Conservation (phyloP, 1,284 basidiomycete genomes). For the Fomitopsis pinicola region DNA sequence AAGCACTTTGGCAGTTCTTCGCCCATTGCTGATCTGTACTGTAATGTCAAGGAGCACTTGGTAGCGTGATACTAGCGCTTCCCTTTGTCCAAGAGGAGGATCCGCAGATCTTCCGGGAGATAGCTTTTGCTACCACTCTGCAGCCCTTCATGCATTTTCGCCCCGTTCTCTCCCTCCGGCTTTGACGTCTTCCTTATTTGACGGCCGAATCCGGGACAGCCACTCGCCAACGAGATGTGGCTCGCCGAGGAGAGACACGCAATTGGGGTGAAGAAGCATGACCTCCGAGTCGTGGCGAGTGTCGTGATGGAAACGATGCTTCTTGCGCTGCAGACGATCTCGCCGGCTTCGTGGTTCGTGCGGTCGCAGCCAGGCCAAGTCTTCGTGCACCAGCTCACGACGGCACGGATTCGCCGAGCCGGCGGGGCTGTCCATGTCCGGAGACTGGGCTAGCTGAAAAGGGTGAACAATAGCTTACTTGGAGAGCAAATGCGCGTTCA, state of each 20-base stretch:
- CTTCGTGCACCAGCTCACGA: constrained; percentile 27
- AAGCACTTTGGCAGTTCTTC: constrained; percentile 50
- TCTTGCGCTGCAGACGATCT: constrained; percentile 37
- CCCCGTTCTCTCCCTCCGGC: constrained; percentile 48
- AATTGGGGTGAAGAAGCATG: constrained; percentile 31
- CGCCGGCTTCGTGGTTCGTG: constrained; percentile 53
- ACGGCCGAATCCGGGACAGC: constrained; percentile 20
- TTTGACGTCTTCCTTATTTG: constrained; percentile 42
- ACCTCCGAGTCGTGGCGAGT: constrained; percentile 34
- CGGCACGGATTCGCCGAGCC: constrained; percentile 32
- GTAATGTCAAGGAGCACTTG: constrained; percentile 37
- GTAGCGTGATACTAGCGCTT: constrained; percentile 33
- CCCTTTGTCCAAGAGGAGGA: not conserved
- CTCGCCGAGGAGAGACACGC: constrained; percentile 17
- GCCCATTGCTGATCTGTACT: constrained; percentile 50
- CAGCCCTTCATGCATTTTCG: constrained; percentile 40
- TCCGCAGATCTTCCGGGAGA: constrained; percentile 17
- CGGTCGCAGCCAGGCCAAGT: constrained; percentile 16
- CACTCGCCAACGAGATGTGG: constrained; percentile 31
- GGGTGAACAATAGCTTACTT: not conserved
- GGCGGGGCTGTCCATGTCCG: constrained; percentile 37
- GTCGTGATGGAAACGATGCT: constrained; percentile 42
- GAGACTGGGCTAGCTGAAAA: constrained; percentile 17
- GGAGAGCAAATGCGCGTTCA: not conserved
- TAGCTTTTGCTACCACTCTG: constrained; percentile 26